Conservation (phyloP, 2,329 filamentous ascomycete genomes). For the Trichoderma atroviride region DNA sequence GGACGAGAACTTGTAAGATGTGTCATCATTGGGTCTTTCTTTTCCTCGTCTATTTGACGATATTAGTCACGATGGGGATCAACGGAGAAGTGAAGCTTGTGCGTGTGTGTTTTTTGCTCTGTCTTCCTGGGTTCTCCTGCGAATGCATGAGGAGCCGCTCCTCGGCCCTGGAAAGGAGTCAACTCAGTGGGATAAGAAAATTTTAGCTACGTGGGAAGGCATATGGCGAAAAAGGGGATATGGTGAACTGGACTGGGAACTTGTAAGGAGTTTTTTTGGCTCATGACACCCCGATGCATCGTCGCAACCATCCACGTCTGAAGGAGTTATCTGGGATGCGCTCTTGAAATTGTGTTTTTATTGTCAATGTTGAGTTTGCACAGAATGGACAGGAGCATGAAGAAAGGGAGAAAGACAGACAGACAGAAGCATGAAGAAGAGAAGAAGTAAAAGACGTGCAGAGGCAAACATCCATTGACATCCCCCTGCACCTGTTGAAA, state of each 20-base stretch:
- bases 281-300: neutral
- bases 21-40: conserved; percentile 1
- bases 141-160: neutral
- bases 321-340: conserved; percentile 7
- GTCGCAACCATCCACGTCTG: neutral
- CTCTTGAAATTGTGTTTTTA: neutral
- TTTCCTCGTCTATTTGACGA: neutral
- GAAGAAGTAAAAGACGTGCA: neutral
- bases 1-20: conserved; percentile 23
- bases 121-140: neutral
- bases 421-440: neutral
- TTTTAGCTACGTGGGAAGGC: neutral
- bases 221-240: neutral
- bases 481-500: neutral
- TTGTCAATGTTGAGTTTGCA: neutral
- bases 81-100: conserved; percentile 1
- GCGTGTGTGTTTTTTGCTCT: neutral
- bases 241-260: neutral
- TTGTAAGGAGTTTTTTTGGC: conserved; percentile 1
- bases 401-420: neutral
- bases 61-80: conserved; percentile 8
- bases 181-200: neutral
- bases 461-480: neutral
- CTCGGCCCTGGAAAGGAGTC: conserved; percentile 3
- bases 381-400: neutral